These are phyloP conservation scores for Metschnikowia bowlesiae DNA, from an alignment of 805 yeast species.

Conservation along the genomic window DNA sequence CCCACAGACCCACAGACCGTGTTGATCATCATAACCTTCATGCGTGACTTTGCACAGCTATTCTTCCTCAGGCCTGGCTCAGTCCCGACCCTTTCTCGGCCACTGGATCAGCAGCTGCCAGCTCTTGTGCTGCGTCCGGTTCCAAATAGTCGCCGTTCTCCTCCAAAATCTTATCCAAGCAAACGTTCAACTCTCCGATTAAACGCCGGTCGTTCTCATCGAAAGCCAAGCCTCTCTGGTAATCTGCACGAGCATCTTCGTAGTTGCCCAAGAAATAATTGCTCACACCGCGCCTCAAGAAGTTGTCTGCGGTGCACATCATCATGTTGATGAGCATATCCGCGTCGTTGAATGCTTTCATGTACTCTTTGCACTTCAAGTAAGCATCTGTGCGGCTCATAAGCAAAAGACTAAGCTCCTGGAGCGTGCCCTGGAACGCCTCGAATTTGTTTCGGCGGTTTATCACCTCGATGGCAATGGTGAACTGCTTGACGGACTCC, in stretches of 20 bases:
- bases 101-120: no score
- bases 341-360: slow-evolving; percentile 64
- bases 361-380: slow-evolving; percentile 48
- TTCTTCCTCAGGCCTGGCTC: no score
- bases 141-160: slow-evolving; percentile 52
- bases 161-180: slow-evolving; percentile 45
- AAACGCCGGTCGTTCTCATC: slow-evolving; percentile 50
- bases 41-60: no score
- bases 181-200: slow-evolving; percentile 43
- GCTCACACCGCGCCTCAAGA: slow-evolving; percentile 66
- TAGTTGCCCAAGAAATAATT: slow-evolving; percentile 57
- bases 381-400: slow-evolving; percentile 71
- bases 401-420: slow-evolving; percentile 60
- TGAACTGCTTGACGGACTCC: slow-evolving; percentile 61
- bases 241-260: slow-evolving; percentile 57
- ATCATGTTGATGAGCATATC: slow-evolving; percentile 60
- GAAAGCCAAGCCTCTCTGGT: slow-evolving; percentile 71
- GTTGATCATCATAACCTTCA: no score
- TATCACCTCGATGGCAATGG: slow-evolving; percentile 65
- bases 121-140: no score
- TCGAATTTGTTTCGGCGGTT: slow-evolving; percentile 69
- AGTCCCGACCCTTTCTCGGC: no score
- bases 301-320: slow-evolving; percentile 61
- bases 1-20: no score
- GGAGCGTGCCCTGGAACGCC: slow-evolving; percentile 65